Conservation (phyloP, 2,329 filamentous ascomycete species). For the Kalmusia sp. region DNA sequence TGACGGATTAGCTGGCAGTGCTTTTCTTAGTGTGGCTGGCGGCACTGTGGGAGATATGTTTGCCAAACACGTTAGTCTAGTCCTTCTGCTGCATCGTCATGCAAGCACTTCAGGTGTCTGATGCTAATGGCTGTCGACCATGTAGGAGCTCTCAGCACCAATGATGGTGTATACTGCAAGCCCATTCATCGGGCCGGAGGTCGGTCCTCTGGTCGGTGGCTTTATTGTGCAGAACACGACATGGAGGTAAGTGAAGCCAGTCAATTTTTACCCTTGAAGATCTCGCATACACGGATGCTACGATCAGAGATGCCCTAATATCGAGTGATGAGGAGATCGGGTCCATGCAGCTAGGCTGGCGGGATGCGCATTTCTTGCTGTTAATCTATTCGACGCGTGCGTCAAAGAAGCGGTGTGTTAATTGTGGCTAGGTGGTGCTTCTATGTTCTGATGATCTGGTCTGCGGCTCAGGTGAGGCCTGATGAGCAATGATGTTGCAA, state of each 20-base stretch:
- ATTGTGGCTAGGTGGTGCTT: constrained; percentile 51
- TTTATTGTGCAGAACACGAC: constrained; percentile 79
- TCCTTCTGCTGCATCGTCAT: background rate
- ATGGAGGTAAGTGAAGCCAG: constrained; percentile 60
- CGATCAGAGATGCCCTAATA: background rate
- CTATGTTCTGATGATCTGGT: constrained; percentile 85
- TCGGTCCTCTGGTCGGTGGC: constrained; percentile 71
- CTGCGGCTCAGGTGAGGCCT: constrained; percentile 53
- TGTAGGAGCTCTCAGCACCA: constrained; percentile 70
- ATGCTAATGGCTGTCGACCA: constrained; percentile 14
- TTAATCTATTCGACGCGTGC: constrained; percentile 5
- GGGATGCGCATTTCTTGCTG: constrained; percentile 5
- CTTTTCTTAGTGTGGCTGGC: constrained; percentile 73
- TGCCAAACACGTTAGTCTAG: constrained; percentile 38
- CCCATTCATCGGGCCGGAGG: constrained; percentile 62
- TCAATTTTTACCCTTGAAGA: constrained; percentile 2
- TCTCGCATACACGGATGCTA: constrained; percentile 8
- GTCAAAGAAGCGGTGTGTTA: constrained; percentile 28
- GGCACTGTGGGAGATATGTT: constrained; percentile 79
- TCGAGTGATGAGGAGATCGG: background rate
- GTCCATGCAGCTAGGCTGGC: background rate
- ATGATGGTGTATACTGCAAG: constrained; percentile 76
- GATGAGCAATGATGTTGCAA: constrained; percentile 13
- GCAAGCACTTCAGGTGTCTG: constrained; percentile 5
- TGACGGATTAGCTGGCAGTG: constrained; percentile 71